Base-by-base conservation (phyloP, 2,329 filamentous ascomycete species). In the Pyricularia grisea region DNA sequence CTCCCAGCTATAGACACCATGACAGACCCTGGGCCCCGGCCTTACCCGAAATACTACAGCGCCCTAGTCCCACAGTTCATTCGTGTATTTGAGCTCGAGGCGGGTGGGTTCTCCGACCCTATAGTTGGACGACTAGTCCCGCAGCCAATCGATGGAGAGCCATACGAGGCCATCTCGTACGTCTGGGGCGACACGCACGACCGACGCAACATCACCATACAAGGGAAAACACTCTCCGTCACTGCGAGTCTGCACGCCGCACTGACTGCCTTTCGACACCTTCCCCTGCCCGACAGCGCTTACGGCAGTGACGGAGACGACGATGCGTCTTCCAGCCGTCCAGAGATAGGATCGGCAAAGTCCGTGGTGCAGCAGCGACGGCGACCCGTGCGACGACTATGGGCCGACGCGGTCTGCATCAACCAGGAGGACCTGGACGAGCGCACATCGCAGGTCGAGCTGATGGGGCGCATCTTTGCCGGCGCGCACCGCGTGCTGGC, bases 111-210 rank as follows among this genome's bases (percentile, higher is more conserved):
- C 42, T 66, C 68, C 2, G 70, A 66, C 23, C 66, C 67, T 11
- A 66, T 70, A 36, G 50, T 70, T 33, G 68, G 69, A 17, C 66
- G 66, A 9, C 66, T 67, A 20, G 66, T 83, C 81, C 60, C 77
- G 79, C 0, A 76, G 76, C n/a, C 75, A 76, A 2, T 76, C 74
- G 2, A 75, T 74, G 36, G 58, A 68, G 50, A 67, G 55, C 50
- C 66, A 25, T 70, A 67, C 28, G 67, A 68, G 63, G 69, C 69
- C 20, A 30, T 70, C 2, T 70, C 69, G 7, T 70, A 70, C 60
- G 65, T 50, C 12, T 68, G 67, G 67, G 69, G 69, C n/a, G 69
- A 70, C 23, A 31, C 28, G 20, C 10, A 10, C 6, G 28, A 68
- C 31, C 55, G 42, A 50, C 27, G 27, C 28, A 10, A 58, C 67